Evolutionary conservation across 108 stramenopile species (phyloP).

Genomic region (Stephanodiscus triporus): DNA sequence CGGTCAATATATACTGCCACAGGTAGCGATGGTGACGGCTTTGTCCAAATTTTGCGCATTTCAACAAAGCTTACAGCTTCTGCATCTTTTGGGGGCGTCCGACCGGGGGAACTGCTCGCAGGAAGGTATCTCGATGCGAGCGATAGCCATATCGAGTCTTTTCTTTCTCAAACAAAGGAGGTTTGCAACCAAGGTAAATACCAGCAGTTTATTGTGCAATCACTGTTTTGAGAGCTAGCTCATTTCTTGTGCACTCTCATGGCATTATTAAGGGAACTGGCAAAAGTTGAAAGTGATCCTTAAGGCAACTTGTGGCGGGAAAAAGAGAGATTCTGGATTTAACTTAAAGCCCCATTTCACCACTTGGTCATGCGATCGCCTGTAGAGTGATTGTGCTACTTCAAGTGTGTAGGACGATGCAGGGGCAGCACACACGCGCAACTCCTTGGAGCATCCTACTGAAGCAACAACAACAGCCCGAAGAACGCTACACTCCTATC

Average conservation of each 20-base stretch:
- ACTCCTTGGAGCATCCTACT: no score
- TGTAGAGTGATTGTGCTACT: conserved; percentile 19
- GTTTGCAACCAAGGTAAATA: conserved; percentile 41
- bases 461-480: no score
- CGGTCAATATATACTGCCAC: conserved; percentile 54
- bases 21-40: conserved; percentile 45
- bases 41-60: conserved; percentile 47
- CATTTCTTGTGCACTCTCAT: background rate
- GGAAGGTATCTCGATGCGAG: conserved; percentile 67
- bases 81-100: conserved; percentile 44
- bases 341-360: conserved; percentile 75
- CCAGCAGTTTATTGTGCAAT: background rate
- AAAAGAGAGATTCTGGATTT: conserved; percentile 87
- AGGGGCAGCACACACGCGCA: no score
- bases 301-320: conserved; percentile 82
- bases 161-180: conserved; percentile 60
- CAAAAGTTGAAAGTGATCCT: conserved; percentile 68
- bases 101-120: conserved; percentile 57
- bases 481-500: no score
- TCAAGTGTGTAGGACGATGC: no score
- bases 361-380: conserved; percentile 76
- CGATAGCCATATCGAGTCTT: conserved; percentile 50
- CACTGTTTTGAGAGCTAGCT: background rate
- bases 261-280: conserved; percentile 51
- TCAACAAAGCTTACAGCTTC: conserved; percentile 53